Evolutionary conservation across 176 grass and related monocot genomes (phyloP), one percentile per base, ranked within the genome.

Genomic region (Cymbopogon citratus): DNA sequence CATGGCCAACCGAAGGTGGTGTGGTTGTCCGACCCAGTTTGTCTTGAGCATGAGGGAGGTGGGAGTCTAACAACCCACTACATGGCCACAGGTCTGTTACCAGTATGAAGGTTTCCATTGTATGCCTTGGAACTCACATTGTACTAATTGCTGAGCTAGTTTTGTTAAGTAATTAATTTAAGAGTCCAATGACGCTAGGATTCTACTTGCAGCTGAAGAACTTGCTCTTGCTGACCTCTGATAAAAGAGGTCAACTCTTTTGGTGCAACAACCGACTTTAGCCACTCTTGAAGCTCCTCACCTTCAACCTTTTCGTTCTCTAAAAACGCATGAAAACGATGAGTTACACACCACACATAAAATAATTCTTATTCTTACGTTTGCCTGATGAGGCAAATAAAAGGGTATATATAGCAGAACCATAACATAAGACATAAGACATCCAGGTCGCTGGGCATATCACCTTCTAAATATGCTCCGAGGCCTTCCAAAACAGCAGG

Each of bases 261-360:
- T 49, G 93, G 89, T 40, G 91, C 91, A 73, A 99, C 93, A 60
- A 99, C 97, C 19, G 94, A 91, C 75, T 99, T 93, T 4, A 99
- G 80, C 97, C 97, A 99, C 85, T 91, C 80, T 84, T 99, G 91
- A 80, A 99, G 91, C 60, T 99, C 93, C 83, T 99, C 93, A 0
- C 97, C 97, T 86, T 99, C 93, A 63, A 99, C 97, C 49, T 96
- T 96, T 78, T 99, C 97, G 51, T 99, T 96, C 79, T 99, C 97
- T 99, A 52, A 76, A 64, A 9, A 54, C 12, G 36, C 13, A 69
- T 36, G 15, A 27, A 82, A 83, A 61, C 34, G n/a, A 74, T 7
- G 34, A 75, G 69, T 79, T 78, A 73, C 14, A 77, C 73, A 82
- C 25, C 31, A 43, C 48, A 44, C 6, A 33, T 6, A 9, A 61